These are phyloP conservation scores for Berberis vulgaris DNA, from an alignment of 164 flowering plant species.

Conservation along the genomic window DNA sequence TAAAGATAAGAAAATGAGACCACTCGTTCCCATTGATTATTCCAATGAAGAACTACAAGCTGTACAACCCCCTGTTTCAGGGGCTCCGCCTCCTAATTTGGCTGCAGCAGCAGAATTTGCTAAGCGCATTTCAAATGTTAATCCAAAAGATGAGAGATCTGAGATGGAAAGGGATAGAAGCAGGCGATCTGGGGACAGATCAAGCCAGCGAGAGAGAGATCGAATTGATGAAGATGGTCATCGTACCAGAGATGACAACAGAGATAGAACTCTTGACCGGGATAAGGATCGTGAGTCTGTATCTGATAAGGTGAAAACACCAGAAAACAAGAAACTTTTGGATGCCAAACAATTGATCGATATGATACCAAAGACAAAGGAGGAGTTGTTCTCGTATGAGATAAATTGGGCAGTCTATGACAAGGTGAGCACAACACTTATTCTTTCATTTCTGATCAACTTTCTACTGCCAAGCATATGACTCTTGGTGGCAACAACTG, in stretches of 20 bases:
- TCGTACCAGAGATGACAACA: slow-evolving; percentile 50
- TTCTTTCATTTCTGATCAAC: neutral
- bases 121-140: slow-evolving; percentile 57
- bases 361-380: slow-evolving; percentile 96
- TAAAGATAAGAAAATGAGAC: slow-evolving; percentile 93
- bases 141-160: slow-evolving; percentile 56
- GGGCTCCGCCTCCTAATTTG: slow-evolving; percentile 51
- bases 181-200: slow-evolving; percentile 65
- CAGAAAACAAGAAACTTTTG: slow-evolving; percentile 80
- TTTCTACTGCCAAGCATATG: neutral
- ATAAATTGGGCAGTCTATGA: slow-evolving; percentile 92
- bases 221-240: slow-evolving; percentile 36
- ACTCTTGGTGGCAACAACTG: too few species aligned
- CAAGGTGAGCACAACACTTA: slow-evolving; percentile 37
- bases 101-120: slow-evolving; percentile 83
- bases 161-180: slow-evolving; percentile 66
- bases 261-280: slow-evolving; percentile 39
- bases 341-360: slow-evolving; percentile 99
- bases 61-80: slow-evolving; percentile 47
- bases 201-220: slow-evolving; percentile 57
- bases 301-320: slow-evolving; percentile 41
- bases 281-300: slow-evolving; percentile 53
- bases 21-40: slow-evolving; percentile 95
- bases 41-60: slow-evolving; percentile 88
- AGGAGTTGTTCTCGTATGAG: slow-evolving; percentile 83